These are phyloP conservation scores for Agastache rugosa DNA, from an alignment of 257 asterid genomes.

Conservation along the genomic window DNA sequence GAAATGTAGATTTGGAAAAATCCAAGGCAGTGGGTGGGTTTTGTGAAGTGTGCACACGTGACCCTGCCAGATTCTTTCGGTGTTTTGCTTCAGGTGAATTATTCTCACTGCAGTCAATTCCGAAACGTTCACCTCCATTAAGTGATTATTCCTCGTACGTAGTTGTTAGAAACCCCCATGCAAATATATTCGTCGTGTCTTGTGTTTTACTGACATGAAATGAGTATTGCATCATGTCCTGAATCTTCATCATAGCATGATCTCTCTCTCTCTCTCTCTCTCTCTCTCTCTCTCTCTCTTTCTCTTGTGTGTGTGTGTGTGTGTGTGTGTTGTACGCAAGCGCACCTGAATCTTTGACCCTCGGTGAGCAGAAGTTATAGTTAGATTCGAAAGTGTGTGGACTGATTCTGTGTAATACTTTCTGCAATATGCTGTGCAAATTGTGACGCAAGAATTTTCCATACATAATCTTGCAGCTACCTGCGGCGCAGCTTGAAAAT, in stretches of 20 bases:
- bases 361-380: too few relatives aligned
- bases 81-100: constrained; percentile 89
- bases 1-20: constrained; percentile 85
- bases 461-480: constrained; percentile 64
- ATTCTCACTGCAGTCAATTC: constrained; percentile 31
- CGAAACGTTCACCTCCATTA: constrained; percentile 18
- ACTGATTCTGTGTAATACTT: background rate
- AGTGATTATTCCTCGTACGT: background rate
- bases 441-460: constrained; percentile 4
- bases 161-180: background rate
- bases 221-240: background rate
- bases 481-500: constrained; percentile 91
- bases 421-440: constrained; percentile 1
- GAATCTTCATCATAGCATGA: background rate
- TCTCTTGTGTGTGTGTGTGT: too few relatives aligned
- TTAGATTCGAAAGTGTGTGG: background rate
- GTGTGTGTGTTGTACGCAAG: too few relatives aligned
- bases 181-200: background rate
- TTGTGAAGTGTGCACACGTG: constrained; percentile 87
- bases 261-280: background rate
- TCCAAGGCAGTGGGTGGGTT: constrained; percentile 99
- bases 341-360: too few relatives aligned
- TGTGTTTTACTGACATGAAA: background rate
- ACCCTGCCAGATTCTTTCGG: constrained; percentile 91
- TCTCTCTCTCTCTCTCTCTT: background rate